These are phyloP conservation scores for Penicillium salamii DNA, from an alignment of 495 filamentous ascomycete genomes.

Conservation along the genomic window DNA sequence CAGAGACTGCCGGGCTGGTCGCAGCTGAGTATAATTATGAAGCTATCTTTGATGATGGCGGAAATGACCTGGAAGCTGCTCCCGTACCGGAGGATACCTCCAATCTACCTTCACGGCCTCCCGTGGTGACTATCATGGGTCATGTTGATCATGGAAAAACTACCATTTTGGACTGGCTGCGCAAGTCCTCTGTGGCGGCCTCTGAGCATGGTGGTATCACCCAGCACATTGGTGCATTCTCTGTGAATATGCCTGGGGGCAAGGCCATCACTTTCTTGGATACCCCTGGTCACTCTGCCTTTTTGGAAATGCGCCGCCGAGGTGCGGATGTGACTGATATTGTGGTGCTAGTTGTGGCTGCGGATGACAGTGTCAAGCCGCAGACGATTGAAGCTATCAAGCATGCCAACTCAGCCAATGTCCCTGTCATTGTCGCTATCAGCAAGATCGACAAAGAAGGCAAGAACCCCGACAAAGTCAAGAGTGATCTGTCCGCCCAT, in stretches of 20 bases:
- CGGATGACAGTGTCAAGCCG: constrained; percentile 96
- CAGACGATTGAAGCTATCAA: constrained; percentile 97
- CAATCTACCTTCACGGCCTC: constrained; percentile 69
- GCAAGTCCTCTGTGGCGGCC: constrained; percentile 86
- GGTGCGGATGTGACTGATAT: constrained; percentile 97
- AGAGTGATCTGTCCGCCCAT: constrained; percentile 79
- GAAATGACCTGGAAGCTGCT: constrained; percentile 73
- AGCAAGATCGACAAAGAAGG: constrained; percentile 94
- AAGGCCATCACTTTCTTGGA: constrained; percentile 95
- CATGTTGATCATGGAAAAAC: constrained; percentile 99
- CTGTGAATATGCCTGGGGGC: constrained; percentile 77
- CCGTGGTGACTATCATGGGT: constrained; percentile 99
- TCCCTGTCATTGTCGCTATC: constrained; percentile 97
- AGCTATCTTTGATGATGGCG: constrained; percentile 70
- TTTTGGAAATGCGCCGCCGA: constrained; percentile 91
- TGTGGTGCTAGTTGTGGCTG: constrained; percentile 91
- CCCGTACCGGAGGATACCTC: constrained; percentile 66
- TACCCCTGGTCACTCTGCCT: constrained; percentile 94
- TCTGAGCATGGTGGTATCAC: constrained; percentile 97
- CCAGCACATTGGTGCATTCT: constrained; percentile 99
- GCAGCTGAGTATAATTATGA: constrained; percentile 93
- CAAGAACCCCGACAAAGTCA: constrained; percentile 75
- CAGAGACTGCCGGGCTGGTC: constrained; percentile 86
- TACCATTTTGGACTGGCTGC: constrained; percentile 89
- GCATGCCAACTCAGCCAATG: constrained; percentile 84